Conservation (phyloP, 768 basidiomycete genomes). For the Kwoniella shandongensis region DNA sequence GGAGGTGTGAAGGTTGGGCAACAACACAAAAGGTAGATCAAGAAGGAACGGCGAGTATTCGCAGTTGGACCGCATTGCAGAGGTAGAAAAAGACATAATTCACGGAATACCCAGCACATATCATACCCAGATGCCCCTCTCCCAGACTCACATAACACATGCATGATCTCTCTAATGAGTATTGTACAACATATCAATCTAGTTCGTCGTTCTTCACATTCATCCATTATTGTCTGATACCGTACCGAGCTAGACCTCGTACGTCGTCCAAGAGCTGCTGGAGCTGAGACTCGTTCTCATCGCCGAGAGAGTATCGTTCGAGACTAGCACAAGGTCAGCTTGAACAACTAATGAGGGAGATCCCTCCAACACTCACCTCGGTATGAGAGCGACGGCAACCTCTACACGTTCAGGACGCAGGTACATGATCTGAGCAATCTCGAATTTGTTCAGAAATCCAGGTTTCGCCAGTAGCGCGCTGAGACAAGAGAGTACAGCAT, state of each 20-base stretch:
- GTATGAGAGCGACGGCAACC: conserved; percentile 45
- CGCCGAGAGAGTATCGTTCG: conserved; percentile 36
- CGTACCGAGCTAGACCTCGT: conserved; percentile 32
- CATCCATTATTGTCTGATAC: conserved; percentile 9
- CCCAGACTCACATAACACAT: not conserved
- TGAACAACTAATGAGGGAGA: too few species aligned
- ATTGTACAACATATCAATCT: conserved; percentile 9
- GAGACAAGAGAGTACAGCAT: not conserved
- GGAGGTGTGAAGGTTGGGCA: not conserved
- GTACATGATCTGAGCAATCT: conserved; percentile 49
- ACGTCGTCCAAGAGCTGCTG: conserved; percentile 39
- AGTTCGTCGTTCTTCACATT: not conserved
- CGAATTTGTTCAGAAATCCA: conserved; percentile 48
- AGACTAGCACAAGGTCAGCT: conserved; percentile 23
- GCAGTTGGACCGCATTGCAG: not conserved
- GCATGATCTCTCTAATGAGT: not conserved
- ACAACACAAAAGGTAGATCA: not conserved
- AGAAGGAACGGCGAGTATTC: not conserved
- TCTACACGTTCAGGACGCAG: conserved; percentile 42
- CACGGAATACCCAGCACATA: conserved; percentile 9
- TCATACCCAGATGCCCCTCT: conserved; percentile 4
- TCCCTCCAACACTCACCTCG: conserved; percentile 31
- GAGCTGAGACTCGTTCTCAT: conserved; percentile 26
- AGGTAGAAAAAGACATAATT: not conserved
- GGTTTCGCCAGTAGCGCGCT: conserved; percentile 35